Evolutionary conservation across 2,329 filamentous ascomycete genomes (phyloP), one percentile per base, ranked within the genome.

Genomic region (Fonsecaea nubica): DNA sequence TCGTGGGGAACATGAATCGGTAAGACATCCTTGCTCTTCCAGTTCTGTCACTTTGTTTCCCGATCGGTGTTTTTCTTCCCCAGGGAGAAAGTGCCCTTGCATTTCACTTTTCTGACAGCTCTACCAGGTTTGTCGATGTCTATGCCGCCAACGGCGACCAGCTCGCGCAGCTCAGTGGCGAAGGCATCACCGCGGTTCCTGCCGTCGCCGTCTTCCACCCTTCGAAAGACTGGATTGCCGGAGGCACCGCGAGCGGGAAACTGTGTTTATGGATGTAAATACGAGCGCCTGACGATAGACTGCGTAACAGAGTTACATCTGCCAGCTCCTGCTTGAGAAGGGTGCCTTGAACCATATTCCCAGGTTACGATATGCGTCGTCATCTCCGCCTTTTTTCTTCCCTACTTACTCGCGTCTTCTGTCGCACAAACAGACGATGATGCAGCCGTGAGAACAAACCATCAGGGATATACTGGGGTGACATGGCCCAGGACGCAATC

Each of bases 1-100:
- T 88, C 30, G 94, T 99, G 64, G 95, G 92, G 1, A 99, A 98
- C 73, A 98, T 98, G 95, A 97, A 96, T 76, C 88, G 95, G 60
- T 70, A 58, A 64, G 38, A 45, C 30, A 13, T 48, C 32, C n/a
- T 21, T 7, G 32, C 36, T 12, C 36, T 42, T 58, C 33, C 33
- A 13, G 5, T 52, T 42, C 42, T 58, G 33, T 7, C 21, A 42
- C 48, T 38, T 58, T 33, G 30, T 10, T 55, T 32, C 54, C 30
- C 42, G 9, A 6, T 30, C 12, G 38, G 8, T 32, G 30, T 32
- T 53, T 60, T 40, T 18, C 60, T 35, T 33, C 32, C 52, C 50
- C n/a, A 57, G 54, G 18, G 32, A 8, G 15, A 6, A 48, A 33
- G 9, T 18, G 13, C 35, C n/a, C 35, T 45, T n/a, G 10, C 15